These are phyloP conservation scores for Astrothelium subdiscretum DNA, from an alignment of 495 filamentous ascomycete genomes.

Conservation along the genomic window DNA sequence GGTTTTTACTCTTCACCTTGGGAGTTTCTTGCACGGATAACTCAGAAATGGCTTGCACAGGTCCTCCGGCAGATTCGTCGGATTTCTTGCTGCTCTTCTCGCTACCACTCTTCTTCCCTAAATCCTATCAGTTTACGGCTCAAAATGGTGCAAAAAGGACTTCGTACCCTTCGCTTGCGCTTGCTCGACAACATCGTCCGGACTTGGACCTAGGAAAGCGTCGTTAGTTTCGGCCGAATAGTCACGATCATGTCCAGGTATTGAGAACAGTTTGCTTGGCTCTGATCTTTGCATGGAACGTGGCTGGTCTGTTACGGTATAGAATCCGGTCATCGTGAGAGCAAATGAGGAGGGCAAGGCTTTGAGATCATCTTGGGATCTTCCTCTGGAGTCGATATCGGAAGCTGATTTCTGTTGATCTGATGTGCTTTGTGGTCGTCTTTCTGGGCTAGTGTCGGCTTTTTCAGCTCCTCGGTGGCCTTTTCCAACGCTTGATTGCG, in stretches of 20 bases:
- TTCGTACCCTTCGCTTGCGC: constrained; percentile 83
- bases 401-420: constrained; percentile 5
- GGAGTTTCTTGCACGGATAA: constrained; percentile 22
- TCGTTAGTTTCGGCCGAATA: neutral
- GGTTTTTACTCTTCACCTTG: constrained; percentile 68
- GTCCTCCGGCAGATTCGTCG: neutral
- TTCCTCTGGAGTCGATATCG: neutral
- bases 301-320: neutral
- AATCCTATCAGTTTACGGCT: neutral
- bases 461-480: neutral
- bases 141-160: neutral
- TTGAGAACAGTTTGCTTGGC: neutral
- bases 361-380: neutral
- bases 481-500: neutral
- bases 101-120: neutral
- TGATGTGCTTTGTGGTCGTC: no score
- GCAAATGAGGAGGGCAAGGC: constrained; percentile 18
- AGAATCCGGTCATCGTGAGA: constrained; percentile 6
- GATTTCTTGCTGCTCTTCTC: neutral
- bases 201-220: constrained; percentile 81
- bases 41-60: neutral
- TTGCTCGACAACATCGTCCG: constrained; percentile 78
- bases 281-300: neutral
- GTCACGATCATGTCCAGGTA: neutral
- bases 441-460: constrained; percentile 11